Evolutionary conservation across 2,329 filamentous ascomycete genomes (phyloP), one percentile per base, ranked within the genome.

Genomic region (Macrophomina pseudophaseolina): DNA sequence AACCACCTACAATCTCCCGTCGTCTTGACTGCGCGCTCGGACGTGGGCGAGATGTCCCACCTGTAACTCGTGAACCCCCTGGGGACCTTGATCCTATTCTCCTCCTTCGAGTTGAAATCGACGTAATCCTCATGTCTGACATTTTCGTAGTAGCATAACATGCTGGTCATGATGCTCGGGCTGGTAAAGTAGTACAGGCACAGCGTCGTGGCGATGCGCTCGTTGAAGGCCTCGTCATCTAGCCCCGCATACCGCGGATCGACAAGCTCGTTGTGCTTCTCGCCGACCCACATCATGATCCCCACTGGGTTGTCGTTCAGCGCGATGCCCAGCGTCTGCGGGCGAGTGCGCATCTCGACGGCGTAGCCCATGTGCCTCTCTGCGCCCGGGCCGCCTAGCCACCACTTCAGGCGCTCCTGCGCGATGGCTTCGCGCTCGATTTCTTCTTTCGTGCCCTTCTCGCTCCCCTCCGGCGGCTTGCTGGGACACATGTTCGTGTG

Each of bases 281-380:
- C 79, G 1, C 80, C 81, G 0, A 83, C 73, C 69, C 79, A 83
- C 58, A 79, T 77, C 71, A 82, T 74, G 49, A 81, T 77, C 0
- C 81, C 81, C 2, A 83, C 71, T 0, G 80, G 81, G 59, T 78
- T 81, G 66, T 82, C 81, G 32, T 80, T 74, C 59, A 81, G 73
- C 18, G 76, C 78, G 40, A 80, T 74, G 2, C 80, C 79, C 23
- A 83, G 78, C 0, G 80, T 83, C 48, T 81, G 79, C 18, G 81
- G 81, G 38, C 79, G 71, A 11, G 79, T 81, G 8, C 79, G 72
- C 79, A 80, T 81, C 60, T 75, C 72, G 23, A 81, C 74, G 1
- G 79, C 80, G 69, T 81, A 82, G 0, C 76, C 78, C 70, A 80
- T 78, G 62, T 81, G 80, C 23, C 71, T 73, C 60, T 80, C 76